Percentiles rank a stretch among this genome's conserved stretches.
phyloP scores from a whole-genome alignment of 768 basidiomycete genomes.

The Hysterangium stoloniferum region DNA sequence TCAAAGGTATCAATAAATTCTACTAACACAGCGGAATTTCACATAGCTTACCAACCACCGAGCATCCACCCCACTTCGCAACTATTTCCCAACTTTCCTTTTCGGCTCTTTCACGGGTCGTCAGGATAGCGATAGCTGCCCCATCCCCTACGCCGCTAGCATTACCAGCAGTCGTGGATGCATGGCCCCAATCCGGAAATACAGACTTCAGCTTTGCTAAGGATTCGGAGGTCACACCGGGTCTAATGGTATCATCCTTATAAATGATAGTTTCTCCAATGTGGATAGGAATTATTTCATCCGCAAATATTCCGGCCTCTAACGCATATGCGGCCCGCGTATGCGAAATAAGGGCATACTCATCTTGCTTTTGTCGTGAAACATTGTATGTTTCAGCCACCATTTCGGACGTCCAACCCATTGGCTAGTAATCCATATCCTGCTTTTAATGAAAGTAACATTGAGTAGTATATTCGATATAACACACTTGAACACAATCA shows the following conservation, averaged over 20 bases:
- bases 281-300: constrained; percentile 86
- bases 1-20: constrained; percentile 8
- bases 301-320: constrained; percentile 62
- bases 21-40: background rate
- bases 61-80: constrained; percentile 73
- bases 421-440: constrained; percentile 44
- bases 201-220: constrained; percentile 77
- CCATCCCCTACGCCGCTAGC: constrained; percentile 91
- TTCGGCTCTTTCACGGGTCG: constrained; percentile 71
- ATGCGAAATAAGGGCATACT: constrained; percentile 85
- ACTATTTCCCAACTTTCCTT: constrained; percentile 70
- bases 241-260: constrained; percentile 82
- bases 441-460: background rate
- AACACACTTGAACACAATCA: constrained; percentile 64
- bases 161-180: constrained; percentile 74
- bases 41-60: constrained; percentile 60
- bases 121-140: constrained; percentile 76
- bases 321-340: constrained; percentile 69
- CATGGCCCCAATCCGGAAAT: constrained; percentile 72
- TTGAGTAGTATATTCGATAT: background rate
- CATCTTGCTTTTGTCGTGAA: constrained; percentile 76
- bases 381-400: constrained; percentile 76
- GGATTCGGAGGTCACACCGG: constrained; percentile 71
- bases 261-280: constrained; percentile 46
- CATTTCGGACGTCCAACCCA: constrained; percentile 96